These are phyloP conservation scores for Vaccinium macrocarpon DNA, from an alignment of 148 eudicot genomes.

Conservation along the genomic window DNA sequence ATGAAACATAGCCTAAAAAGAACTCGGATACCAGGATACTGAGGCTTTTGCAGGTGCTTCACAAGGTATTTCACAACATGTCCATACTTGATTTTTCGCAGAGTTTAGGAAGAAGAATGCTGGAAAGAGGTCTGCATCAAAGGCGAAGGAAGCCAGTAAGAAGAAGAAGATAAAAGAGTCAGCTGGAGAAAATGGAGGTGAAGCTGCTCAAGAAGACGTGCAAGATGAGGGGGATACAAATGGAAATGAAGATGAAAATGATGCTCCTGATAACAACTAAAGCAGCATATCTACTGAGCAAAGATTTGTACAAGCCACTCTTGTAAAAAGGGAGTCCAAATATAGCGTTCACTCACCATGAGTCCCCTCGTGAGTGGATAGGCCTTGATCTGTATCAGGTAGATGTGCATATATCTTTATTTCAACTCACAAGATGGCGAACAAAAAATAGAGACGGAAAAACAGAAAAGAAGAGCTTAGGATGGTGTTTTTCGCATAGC, in stretches of 20 bases:
- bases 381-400: no score
- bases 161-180: slow-evolving; percentile 41
- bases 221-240: slow-evolving; percentile 18
- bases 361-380: no score
- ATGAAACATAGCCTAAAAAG: not conserved
- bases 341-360: not conserved
- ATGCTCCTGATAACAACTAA: slow-evolving; percentile 7
- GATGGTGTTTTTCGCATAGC: not conserved
- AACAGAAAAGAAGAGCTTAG: no score
- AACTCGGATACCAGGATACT: not conserved
- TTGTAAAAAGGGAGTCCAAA: not conserved
- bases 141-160: slow-evolving; percentile 46
- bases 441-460: not conserved
- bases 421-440: not conserved
- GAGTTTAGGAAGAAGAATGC: slow-evolving; percentile 58
- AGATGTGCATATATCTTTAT: no score
- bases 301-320: not conserved
- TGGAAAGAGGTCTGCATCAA: slow-evolving; percentile 52
- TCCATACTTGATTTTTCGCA: slow-evolving; percentile 12
- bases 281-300: not conserved
- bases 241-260: slow-evolving; percentile 5
- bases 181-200: slow-evolving; percentile 35
- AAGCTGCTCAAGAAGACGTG: slow-evolving; percentile 11
- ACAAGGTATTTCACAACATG: not conserved
- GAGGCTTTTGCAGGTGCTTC: not conserved